Conservation (phyloP, 441 rosid species). For the Pelargonium myrrhifolium region DNA sequence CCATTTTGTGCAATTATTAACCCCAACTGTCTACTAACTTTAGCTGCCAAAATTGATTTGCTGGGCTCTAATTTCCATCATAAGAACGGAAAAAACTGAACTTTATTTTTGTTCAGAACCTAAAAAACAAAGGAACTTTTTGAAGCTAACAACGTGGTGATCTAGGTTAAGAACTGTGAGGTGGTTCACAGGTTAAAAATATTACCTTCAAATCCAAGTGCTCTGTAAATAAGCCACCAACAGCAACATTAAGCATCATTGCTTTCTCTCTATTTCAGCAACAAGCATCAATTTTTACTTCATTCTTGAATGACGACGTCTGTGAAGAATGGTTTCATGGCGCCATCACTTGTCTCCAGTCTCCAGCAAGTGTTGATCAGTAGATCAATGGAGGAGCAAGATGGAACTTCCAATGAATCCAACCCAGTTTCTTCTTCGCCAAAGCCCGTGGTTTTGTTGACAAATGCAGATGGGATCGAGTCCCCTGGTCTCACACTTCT, state of each 20-base stretch:
- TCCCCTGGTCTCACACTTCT: conserved; percentile 35
- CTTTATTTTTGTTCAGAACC: too few species aligned
- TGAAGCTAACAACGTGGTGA: conserved; percentile 2
- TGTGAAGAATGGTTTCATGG: conserved; percentile 24
- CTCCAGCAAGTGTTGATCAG: conserved; percentile 28
- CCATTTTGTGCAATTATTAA: background rate
- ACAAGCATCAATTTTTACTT: background rate
- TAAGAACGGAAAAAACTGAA: too few species aligned
- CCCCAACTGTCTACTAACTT: background rate
- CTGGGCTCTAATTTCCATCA: background rate
- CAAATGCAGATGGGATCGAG: conserved; percentile 33
- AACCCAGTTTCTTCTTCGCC: conserved; percentile 9
- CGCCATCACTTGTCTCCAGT: conserved; percentile 31
- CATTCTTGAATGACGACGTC: conserved; percentile 21
- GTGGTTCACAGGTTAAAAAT: background rate
- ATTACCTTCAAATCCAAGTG: background rate
- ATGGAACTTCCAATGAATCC: background rate
- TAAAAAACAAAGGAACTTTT: background rate
- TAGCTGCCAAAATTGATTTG: background rate
- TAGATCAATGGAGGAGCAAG: conserved; percentile 15
- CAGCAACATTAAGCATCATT: too few species aligned
- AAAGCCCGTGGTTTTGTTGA: conserved; percentile 29
- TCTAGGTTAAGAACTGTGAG: too few species aligned
- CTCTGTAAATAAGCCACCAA: background rate
- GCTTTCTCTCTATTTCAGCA: too few species aligned